Conservation (phyloP, 2,329 filamentous ascomycete genomes). For the Pseudonectria foliicola region DNA sequence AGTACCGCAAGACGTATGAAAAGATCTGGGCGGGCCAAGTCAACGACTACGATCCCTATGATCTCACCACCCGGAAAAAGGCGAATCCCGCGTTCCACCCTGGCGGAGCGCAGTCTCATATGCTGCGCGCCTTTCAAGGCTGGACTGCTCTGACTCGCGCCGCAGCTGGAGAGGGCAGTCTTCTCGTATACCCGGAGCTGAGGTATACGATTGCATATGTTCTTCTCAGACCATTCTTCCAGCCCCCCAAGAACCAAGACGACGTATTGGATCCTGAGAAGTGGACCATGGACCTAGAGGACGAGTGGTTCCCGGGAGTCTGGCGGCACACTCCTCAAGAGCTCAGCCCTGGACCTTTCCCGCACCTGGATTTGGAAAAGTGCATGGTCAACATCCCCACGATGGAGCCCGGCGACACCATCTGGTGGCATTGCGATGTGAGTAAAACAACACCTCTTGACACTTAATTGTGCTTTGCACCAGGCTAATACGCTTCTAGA, state of each 20-base stretch:
- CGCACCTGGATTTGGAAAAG: conserved; percentile 4
- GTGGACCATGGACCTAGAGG: conserved; percentile 30
- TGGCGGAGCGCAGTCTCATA: conserved; percentile 3
- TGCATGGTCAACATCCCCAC: conserved; percentile 5
- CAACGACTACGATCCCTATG: conserved; percentile 27
- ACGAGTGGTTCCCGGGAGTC: conserved; percentile 11
- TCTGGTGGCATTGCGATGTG: conserved; percentile 36
- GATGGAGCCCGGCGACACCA: conserved; percentile 31
- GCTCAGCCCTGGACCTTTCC: conserved; percentile 2
- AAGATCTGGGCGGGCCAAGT: conserved; percentile 28
- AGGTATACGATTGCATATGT: conserved; percentile 29
- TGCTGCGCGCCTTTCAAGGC: conserved; percentile 4
- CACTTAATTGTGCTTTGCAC: neutral
- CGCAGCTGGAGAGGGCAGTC: conserved; percentile 1
- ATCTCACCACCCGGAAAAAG: conserved; percentile 21
- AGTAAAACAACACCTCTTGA: too few relatives aligned
- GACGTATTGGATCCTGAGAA: conserved; percentile 30
- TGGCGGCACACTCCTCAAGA: conserved; percentile 3
- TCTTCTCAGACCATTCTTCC: conserved; percentile 36
- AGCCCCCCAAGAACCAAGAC: conserved; percentile 18
- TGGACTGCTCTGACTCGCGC: conserved; percentile 5
- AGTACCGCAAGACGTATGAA: conserved; percentile 28
- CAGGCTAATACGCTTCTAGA: conserved; percentile 7
- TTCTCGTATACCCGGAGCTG: conserved; percentile 3
- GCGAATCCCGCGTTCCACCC: neutral